Evolutionary conservation across 108 stramenopile genomes (phyloP).

Genomic region (Stephanodiscus minutulus): DNA sequence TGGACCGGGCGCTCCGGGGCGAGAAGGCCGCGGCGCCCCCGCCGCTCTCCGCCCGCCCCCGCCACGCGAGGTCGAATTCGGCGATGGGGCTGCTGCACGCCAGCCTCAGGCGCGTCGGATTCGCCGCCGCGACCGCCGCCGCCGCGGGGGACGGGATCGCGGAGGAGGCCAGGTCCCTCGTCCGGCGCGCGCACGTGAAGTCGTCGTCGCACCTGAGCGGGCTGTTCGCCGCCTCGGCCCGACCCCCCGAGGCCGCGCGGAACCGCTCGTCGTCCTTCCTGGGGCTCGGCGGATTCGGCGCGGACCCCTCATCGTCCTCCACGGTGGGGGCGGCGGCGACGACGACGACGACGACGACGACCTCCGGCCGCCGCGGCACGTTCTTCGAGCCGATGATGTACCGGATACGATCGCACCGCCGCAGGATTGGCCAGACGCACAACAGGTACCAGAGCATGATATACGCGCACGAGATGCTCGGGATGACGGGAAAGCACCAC

Average conservation of each 20-base stretch:
- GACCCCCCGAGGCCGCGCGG: not conserved
- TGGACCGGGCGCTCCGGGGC: slow-evolving; percentile 21
- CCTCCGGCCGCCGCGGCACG: not conserved
- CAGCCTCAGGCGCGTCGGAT: not conserved
- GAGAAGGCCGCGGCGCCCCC: no score
- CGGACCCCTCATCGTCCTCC: not conserved
- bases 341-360: not conserved
- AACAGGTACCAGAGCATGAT: slow-evolving; percentile 34
- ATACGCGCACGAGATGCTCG: slow-evolving; percentile 46
- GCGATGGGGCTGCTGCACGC: not conserved
- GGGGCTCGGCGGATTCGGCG: not conserved
- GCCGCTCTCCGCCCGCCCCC: no score
- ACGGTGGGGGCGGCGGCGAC: no score
- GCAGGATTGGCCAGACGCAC: slow-evolving; percentile 23
- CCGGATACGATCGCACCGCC: slow-evolving; percentile 20
- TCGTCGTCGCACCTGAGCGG: not conserved
- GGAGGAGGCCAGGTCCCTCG: not conserved
- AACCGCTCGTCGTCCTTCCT: not conserved
- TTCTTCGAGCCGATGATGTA: slow-evolving; percentile 48
- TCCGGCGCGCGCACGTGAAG: not conserved
- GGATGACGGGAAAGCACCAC: slow-evolving; percentile 5
- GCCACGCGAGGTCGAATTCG: not conserved
- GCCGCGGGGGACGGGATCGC: not conserved
- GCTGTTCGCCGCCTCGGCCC: not conserved
- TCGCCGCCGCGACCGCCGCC: no score